phyloP scores from a whole-genome alignment of 1,284 basidiomycete genomes.

The Melampsora americana region DNA sequence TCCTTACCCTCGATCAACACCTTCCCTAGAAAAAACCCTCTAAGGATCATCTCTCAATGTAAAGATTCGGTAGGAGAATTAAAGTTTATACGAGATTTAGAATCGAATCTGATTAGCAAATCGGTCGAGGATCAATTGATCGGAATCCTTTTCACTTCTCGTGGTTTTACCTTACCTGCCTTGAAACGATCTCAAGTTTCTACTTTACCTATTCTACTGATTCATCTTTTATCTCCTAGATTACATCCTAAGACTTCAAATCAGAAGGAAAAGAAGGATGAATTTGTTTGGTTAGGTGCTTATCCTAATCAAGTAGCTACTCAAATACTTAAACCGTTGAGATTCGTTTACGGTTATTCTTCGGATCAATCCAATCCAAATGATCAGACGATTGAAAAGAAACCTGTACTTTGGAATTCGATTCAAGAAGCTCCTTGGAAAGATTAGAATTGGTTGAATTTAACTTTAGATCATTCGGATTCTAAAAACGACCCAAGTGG shows the following conservation, averaged over 20 bases:
- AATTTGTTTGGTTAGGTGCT: background rate
- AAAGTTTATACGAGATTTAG: background rate
- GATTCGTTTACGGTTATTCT: background rate
- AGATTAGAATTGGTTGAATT: background rate
- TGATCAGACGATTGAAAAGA: background rate
- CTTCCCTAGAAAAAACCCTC: background rate
- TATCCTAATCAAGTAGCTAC: background rate
- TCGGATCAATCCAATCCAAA: background rate
- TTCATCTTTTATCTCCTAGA: constrained; percentile 3
- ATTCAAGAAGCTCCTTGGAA: background rate
- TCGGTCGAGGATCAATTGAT: background rate
- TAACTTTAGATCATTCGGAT: too few relatives aligned
- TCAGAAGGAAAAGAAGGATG: background rate
- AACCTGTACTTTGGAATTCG: background rate
- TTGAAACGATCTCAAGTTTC: background rate
- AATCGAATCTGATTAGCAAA: background rate
- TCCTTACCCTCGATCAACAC: background rate
- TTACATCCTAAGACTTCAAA: background rate
- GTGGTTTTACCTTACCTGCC: background rate
- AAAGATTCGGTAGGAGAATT: background rate
- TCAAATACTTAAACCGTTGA: background rate
- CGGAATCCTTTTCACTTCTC: constrained; percentile 4
- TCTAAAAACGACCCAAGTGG: background rate
- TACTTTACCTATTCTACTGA: background rate
- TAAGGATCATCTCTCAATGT: background rate